phyloP scores from a whole-genome alignment of 176 grass and related monocot species.

The bread wheat (Triticum aestivum) region DNA sequence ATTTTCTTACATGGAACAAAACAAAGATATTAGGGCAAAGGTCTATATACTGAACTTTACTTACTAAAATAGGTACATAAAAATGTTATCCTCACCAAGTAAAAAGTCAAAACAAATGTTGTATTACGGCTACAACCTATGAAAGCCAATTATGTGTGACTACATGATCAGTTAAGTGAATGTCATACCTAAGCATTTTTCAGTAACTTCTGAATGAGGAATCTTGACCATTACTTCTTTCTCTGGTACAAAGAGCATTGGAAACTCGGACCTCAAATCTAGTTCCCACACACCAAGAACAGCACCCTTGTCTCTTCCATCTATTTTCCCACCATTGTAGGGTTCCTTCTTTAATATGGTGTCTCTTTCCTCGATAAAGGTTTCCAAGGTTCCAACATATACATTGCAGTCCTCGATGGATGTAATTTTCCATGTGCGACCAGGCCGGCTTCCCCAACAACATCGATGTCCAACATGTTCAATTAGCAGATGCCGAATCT shows the following conservation, averaged over 20 bases:
- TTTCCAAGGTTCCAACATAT: conserved; percentile 91
- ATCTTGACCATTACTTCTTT: conserved; percentile 86
- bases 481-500: conserved; percentile 80
- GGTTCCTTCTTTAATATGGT: conserved; percentile 47
- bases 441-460: conserved; percentile 91
- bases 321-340: conserved; percentile 59
- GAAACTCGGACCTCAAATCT: conserved; percentile 86
- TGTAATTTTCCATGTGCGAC: conserved; percentile 75
- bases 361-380: conserved; percentile 88
- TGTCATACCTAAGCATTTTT: conserved; percentile 82
- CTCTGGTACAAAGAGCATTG: conserved; percentile 73
- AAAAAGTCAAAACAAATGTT: background rate
- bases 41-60: background rate
- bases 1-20: background rate
- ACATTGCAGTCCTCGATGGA: conserved; percentile 79
- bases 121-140: background rate
- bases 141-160: background rate
- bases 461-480: conserved; percentile 80
- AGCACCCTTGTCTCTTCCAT: conserved; percentile 62
- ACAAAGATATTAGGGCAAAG: background rate
- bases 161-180: background rate
- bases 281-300: conserved; percentile 75
- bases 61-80: background rate
- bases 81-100: background rate
- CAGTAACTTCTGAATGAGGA: conserved; percentile 78